These are phyloP conservation scores for Aspergillus sergii DNA, from an alignment of 2,329 filamentous ascomycete genomes.

Conservation along the genomic window DNA sequence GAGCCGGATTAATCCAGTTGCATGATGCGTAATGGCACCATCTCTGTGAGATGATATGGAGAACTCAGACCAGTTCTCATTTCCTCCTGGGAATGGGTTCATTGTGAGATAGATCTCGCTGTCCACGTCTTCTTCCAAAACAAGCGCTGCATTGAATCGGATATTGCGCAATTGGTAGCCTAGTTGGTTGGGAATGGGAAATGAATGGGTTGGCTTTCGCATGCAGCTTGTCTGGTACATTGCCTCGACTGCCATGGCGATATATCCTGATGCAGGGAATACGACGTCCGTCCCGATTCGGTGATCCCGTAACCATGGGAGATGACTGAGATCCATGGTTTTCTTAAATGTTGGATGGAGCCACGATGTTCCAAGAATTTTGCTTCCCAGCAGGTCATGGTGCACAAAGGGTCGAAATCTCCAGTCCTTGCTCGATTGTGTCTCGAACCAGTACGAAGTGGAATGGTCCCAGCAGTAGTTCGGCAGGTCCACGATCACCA, in stretches of 20 bases:
- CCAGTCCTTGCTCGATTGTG: constrained; percentile 3
- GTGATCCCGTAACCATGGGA: constrained; percentile 6
- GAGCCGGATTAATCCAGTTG: constrained; percentile 7
- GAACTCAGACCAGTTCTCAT: constrained; percentile 13
- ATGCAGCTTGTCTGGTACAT: constrained; percentile 6
- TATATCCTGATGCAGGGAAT: constrained; percentile 7
- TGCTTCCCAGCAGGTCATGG: constrained; percentile 11
- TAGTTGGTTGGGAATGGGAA: background rate
- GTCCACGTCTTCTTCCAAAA: constrained; percentile 8
- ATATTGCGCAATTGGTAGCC: constrained; percentile 9
- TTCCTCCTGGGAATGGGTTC: background rate
- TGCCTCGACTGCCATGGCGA: constrained; percentile 11
- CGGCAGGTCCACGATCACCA: constrained; percentile 8
- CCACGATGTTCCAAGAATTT: constrained; percentile 6
- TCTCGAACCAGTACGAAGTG: constrained; percentile 5
- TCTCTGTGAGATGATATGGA: background rate
- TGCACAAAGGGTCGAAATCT: constrained; percentile 3
- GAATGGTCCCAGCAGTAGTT: constrained; percentile 12
- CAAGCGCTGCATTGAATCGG: constrained; percentile 7
- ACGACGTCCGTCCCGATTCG: constrained; percentile 1
- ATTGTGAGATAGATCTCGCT: constrained; percentile 9
- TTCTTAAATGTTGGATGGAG: constrained; percentile 7
- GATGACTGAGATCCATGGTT: background rate
- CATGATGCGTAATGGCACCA: constrained; percentile 5
- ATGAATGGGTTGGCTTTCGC: background rate